Evolutionary conservation across 1,284 basidiomycete genomes (phyloP).

Genomic region (Pseudozyma pruni): DNA sequence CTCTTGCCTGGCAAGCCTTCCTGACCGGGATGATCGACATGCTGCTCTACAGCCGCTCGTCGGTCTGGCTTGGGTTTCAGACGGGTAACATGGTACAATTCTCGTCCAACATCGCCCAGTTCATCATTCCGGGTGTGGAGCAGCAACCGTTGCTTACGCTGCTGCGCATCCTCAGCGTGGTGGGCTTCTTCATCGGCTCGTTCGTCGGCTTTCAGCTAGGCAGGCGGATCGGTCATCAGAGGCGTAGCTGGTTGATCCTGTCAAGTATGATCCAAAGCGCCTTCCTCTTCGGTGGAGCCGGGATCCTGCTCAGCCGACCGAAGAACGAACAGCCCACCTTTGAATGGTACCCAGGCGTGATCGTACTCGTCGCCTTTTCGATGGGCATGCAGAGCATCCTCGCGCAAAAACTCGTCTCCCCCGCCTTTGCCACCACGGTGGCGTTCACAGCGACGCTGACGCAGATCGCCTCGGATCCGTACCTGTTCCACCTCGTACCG

Average conservation of each 20-base stretch:
- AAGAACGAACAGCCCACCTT: conserved; percentile 51
- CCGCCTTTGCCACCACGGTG: conserved; percentile 58
- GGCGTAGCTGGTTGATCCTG: conserved; percentile 45
- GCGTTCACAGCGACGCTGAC: conserved; percentile 62
- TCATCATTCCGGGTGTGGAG: conserved; percentile 50
- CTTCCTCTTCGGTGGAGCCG: conserved; percentile 49
- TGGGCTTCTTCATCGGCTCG: conserved; percentile 55
- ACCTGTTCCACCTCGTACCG: conserved; percentile 50
- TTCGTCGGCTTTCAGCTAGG: conserved; percentile 40
- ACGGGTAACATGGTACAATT: conserved; percentile 63
- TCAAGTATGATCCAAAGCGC: conserved; percentile 53
- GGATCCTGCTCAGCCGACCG: conserved; percentile 53
- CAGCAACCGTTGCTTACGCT: conserved; percentile 48
- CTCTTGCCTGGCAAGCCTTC: conserved; percentile 57
- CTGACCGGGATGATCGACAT: conserved; percentile 58
- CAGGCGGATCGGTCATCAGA: conserved; percentile 43
- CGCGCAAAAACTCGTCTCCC: conserved; percentile 58
- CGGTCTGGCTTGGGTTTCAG: conserved; percentile 60
- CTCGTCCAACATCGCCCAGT: conserved; percentile 59
- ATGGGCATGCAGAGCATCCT: conserved; percentile 60
- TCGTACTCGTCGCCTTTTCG: conserved; percentile 47
- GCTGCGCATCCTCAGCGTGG: conserved; percentile 45
- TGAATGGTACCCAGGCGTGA: conserved; percentile 50
- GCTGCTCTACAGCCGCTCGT: conserved; percentile 50
- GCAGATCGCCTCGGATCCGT: conserved; percentile 61